Evolutionary conservation across 2,329 filamentous ascomycete genomes (phyloP).

Genomic region (Fusarium stilboides): DNA sequence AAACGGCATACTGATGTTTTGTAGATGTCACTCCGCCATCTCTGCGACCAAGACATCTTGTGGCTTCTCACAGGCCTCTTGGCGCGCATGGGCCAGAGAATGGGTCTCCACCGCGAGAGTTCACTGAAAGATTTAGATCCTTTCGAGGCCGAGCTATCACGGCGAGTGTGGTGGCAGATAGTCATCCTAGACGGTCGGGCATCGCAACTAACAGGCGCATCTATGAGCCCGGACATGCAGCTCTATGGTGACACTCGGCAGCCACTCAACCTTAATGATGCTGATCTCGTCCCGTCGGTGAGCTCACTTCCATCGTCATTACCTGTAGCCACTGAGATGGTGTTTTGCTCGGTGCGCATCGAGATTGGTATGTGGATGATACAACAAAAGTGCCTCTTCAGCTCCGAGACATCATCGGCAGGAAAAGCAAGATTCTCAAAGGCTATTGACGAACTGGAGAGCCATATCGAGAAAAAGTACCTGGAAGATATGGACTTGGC

Average conservation of each 20-base stretch:
- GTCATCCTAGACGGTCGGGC: constrained; percentile 12
- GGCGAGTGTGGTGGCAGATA: constrained; percentile 20
- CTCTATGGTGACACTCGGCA: constrained; percentile 15
- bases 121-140: constrained; percentile 1
- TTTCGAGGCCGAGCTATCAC: constrained; percentile 14
- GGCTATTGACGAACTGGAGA: constrained; percentile 3
- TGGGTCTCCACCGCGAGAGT: constrained; percentile 13
- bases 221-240: constrained; percentile 17
- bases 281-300: constrained; percentile 10
- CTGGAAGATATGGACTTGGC: background rate
- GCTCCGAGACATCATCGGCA: background rate
- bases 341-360: constrained; percentile 16
- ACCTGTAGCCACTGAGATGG: constrained; percentile 6
- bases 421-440: constrained; percentile 6
- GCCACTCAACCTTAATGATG: constrained; percentile 13
- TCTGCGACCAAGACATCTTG: constrained; percentile 16
- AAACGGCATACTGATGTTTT: background rate
- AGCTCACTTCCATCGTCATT: constrained; percentile 4
- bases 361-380: constrained; percentile 23
- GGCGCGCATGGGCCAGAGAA: constrained; percentile 15
- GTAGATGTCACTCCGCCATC: constrained; percentile 11
- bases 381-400: constrained; percentile 9
- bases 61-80: constrained; percentile 14
- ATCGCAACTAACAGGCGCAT: constrained; percentile 12
- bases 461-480: constrained; percentile 1